Base-by-base conservation (phyloP, 345 rosid genomes). In the Stellera chamaejasme region DNA sequence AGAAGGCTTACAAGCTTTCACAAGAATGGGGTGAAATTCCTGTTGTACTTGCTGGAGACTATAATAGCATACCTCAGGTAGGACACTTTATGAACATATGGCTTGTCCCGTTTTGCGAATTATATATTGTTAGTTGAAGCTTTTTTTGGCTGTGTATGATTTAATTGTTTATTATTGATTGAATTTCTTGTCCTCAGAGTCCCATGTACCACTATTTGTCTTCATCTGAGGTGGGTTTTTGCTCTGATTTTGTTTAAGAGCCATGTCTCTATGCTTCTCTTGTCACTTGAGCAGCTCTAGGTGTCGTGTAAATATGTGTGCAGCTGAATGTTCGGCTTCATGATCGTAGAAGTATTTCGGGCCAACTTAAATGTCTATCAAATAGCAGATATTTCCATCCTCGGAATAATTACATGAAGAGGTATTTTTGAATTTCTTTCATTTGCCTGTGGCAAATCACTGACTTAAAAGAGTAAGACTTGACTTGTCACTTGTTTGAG, bases 11-110 rank as follows among this genome's bases (percentile, higher is more conserved):
- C 71, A 60, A 78, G 72, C 68, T 92, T 75, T 84, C 88, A 39
- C 74, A 82, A 67, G 78, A 77, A 71, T 88, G 93, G 92, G 95
- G 91, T 47, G 55, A 69, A 69, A 84, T 88, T 70, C 97, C 96
- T 62, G 77, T 85, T 71, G 60, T 88, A 27, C 66, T 92, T 26
- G 82, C 79, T 23, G 98, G 98, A 19, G 95, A 91, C 75, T 73
- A 80, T 19, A 91, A 92, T 56, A 82, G 93, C 75, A 65, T 82
- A 52, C 96, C 97, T 66, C 74, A 74, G 87, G 96, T 88, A 49
- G 65, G 70, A 32, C 39, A 32, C 72, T 48, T 52, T 63, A 57
- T 14, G 15, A 19, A 27, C 13, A 27, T 48, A 42, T 52, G 48
- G 52, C 14, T 39, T 60, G 42, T 48, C 19, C 14, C 26, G 44